These are phyloP conservation scores for Penicillium canescens DNA, from an alignment of 495 filamentous ascomycete species.

Conservation along the genomic window DNA sequence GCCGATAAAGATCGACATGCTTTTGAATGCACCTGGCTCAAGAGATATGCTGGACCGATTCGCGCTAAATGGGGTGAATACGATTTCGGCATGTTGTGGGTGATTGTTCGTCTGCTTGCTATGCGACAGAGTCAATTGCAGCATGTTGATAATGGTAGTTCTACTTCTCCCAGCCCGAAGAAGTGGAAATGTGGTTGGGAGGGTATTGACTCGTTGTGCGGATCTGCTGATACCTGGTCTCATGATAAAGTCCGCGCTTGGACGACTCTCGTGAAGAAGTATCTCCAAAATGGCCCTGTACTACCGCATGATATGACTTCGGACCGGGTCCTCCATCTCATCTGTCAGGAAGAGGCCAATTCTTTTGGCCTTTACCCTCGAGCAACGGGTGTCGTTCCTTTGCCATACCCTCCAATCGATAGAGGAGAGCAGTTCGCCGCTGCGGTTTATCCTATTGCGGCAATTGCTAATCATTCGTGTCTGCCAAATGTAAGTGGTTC, in stretches of 20 bases:
- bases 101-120: slow-evolving; percentile 41
- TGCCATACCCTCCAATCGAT: slow-evolving; percentile 12
- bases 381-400: slow-evolving; percentile 32
- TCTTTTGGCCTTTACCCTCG: slow-evolving; percentile 44
- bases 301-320: slow-evolving; percentile 26
- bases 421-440: slow-evolving; percentile 41
- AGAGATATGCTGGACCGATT: slow-evolving; percentile 27
- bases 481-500: slow-evolving; percentile 34
- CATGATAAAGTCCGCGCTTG: slow-evolving; percentile 33
- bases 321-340: slow-evolving; percentile 28
- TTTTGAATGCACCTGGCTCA: slow-evolving; percentile 41
- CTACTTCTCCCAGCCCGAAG: too few relatives aligned
- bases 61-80: slow-evolving; percentile 39
- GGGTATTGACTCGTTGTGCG: slow-evolving; percentile 36
- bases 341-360: slow-evolving; percentile 43
- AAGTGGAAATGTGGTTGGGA: slow-evolving; percentile 27
- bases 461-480: slow-evolving; percentile 43
- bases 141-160: not conserved
- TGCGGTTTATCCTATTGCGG: slow-evolving; percentile 38
- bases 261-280: slow-evolving; percentile 38
- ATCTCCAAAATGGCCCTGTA: slow-evolving; percentile 21
- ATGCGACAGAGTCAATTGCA: slow-evolving; percentile 20
- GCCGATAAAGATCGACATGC: slow-evolving; percentile 28
- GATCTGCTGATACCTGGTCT: slow-evolving; percentile 35
- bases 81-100: slow-evolving; percentile 42